These are phyloP conservation scores for Alternaria angustiovoidea DNA, from an alignment of 2,329 filamentous ascomycete genomes.

Conservation along the genomic window DNA sequence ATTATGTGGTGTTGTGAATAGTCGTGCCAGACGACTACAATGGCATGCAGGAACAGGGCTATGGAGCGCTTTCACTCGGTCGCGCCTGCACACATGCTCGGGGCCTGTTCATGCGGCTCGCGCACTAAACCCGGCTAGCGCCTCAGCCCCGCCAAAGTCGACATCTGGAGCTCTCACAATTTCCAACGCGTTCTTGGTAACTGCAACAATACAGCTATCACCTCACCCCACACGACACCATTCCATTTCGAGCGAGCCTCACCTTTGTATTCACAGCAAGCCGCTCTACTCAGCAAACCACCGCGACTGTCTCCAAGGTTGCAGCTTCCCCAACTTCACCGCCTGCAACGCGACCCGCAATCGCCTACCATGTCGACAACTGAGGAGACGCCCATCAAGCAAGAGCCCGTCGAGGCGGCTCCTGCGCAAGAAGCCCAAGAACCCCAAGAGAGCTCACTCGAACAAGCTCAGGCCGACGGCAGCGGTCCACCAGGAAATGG, in stretches of 20 bases:
- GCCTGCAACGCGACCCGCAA: slow-evolving; percentile 4
- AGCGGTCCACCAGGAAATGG: slow-evolving; percentile 51
- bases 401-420: slow-evolving; percentile 21
- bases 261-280: background rate
- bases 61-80: slow-evolving; percentile 20
- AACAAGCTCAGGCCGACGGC: slow-evolving; percentile 56
- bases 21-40: background rate
- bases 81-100: slow-evolving; percentile 8
- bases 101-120: slow-evolving; percentile 31
- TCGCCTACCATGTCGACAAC: slow-evolving; percentile 19
- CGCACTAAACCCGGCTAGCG: slow-evolving; percentile 37
- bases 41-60: slow-evolving; percentile 7
- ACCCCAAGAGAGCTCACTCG: slow-evolving; percentile 14
- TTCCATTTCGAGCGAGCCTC: background rate
- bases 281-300: background rate
- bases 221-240: background rate
- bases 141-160: slow-evolving; percentile 30
- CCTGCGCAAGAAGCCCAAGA: slow-evolving; percentile 4
- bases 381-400: slow-evolving; percentile 24
- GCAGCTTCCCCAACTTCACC: slow-evolving; percentile 5
- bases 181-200: slow-evolving; percentile 10
- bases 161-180: slow-evolving; percentile 34
- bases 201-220: background rate
- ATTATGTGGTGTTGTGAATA: background rate
- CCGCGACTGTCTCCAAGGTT: background rate